Evolutionary conservation across 2,329 filamentous ascomycete genomes (phyloP), one percentile per base, ranked within the genome.

Genomic region (Fusarium acutatum): DNA sequence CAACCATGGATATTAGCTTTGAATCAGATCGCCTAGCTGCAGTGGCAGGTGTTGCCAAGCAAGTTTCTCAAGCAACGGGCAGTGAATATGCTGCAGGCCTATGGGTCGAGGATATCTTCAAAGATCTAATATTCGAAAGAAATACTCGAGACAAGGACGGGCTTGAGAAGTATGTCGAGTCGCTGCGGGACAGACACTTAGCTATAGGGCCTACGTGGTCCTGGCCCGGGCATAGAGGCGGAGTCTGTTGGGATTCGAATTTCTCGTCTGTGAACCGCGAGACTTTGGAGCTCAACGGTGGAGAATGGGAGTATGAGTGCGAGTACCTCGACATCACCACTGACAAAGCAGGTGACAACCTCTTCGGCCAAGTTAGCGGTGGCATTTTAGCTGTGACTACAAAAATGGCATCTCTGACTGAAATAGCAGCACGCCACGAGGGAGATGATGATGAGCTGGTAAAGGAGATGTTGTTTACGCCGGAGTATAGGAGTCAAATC

Each of bases 371-470:
- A 47, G 26, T 12, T 4, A 30, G 9, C 13, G 20, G 13, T 9
- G 44, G 44, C 4, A 5, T 20, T 7, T 22, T 47, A 3, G 13
- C 44, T 3, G 20, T 47, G 9, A 47, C 44, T 4, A 11, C 44
- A 1, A 47, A 22, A 17, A 22, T 30, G 26, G 4, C 26, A 7
- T 47, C 26, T 22, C 22, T 47, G 13, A 4, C 9, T 3, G 26
- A 47, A 3, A 30, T 47, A 1, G 13, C 44, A 47, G 26, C 20
- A 30, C 13, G 4, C 3, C 2, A 18, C 0, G 20, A 49, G 0
- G 7, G 7, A n/a, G 28, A 18, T 0, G 14, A 30, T 13, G 28
- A 9, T 18, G 22, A n/a, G 0, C 15, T 49, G 5, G 9, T n/a
- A 0, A n/a, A 12, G 4, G 11, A 49, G 5, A 13, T 32, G 11